A percentile compares a stretch with the other conserved stretches of the same genome.
Conservation (phyloP, 352 stramenopile genomes). For the Globisporangium emineosum region DNA sequence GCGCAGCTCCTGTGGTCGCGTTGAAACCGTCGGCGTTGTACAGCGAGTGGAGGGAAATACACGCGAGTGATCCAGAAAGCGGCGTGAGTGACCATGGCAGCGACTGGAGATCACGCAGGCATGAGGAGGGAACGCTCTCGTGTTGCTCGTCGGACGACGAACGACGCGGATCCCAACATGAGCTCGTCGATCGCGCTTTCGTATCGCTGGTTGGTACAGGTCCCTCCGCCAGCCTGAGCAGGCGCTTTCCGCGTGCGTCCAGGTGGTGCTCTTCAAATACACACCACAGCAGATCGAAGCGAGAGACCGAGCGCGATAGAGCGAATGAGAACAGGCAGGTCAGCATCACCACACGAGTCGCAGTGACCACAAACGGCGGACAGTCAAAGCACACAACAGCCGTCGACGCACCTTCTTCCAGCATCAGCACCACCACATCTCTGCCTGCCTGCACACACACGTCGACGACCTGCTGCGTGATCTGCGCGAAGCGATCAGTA, state of each 20-base stretch:
- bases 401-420: slow-evolving; percentile 6
- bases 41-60: background rate
- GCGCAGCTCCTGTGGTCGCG: slow-evolving; percentile 11
- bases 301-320: background rate
- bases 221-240: too few species aligned
- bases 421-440: slow-evolving; percentile 5
- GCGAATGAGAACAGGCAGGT: background rate
- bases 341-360: background rate
- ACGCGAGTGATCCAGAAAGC: background rate
- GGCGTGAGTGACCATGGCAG: background rate
- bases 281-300: too few species aligned
- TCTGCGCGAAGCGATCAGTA: background rate
- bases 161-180: background rate
- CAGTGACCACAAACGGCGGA: background rate
- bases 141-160: background rate
- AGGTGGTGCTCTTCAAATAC: slow-evolving; percentile 27
- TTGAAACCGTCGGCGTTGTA: background rate
- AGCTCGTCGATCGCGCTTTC: slow-evolving; percentile 15
- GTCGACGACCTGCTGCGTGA: slow-evolving; percentile 1
- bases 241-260: slow-evolving; percentile 24
- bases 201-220: background rate
- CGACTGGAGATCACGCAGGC: background rate
- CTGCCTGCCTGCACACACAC: background rate
- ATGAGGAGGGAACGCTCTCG: background rate
- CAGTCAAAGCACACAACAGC: background rate